Evolutionary conservation across 2,329 filamentous ascomycete species (phyloP).

Genomic region (Kalmusia sp.): DNA sequence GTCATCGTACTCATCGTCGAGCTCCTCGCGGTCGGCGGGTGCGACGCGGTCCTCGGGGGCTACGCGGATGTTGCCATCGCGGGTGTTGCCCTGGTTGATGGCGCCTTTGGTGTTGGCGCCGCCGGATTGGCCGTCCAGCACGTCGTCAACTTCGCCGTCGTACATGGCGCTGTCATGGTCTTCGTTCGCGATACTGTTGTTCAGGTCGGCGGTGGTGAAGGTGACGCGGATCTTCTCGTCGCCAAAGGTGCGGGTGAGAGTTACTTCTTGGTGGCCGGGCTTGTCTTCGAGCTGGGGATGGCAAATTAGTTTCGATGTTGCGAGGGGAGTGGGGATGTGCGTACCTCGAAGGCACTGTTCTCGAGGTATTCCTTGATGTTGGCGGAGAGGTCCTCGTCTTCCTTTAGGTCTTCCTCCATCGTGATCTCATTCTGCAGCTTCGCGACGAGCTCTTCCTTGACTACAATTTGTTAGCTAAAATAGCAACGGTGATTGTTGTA

Average conservation of each 20-base stretch:
- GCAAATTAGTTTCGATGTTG: slow-evolving; percentile 9
- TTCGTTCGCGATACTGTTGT: slow-evolving; percentile 51
- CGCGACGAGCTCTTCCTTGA: slow-evolving; percentile 78
- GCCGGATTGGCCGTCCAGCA: slow-evolving; percentile 58
- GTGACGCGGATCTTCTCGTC: slow-evolving; percentile 89
- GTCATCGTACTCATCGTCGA: slow-evolving; percentile 63
- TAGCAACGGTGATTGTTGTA: background rate
- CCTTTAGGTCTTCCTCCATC: slow-evolving; percentile 81
- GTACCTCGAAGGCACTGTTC: slow-evolving; percentile 81
- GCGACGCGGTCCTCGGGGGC: slow-evolving; percentile 64
- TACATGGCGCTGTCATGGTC: slow-evolving; percentile 63
- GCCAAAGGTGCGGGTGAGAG: slow-evolving; percentile 80
- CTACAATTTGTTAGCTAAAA: slow-evolving; percentile 26
- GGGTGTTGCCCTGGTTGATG: slow-evolving; percentile 61
- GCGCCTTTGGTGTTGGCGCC: slow-evolving; percentile 64
- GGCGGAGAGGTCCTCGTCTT: slow-evolving; percentile 73
- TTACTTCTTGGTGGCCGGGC: slow-evolving; percentile 85
- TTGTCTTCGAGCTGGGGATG: slow-evolving; percentile 69
- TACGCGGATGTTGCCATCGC: slow-evolving; percentile 60
- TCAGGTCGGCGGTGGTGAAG: slow-evolving; percentile 85
- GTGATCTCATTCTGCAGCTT: slow-evolving; percentile 71
- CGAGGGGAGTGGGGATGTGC: background rate
- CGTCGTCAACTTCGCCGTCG: slow-evolving; percentile 53
- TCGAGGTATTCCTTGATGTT: slow-evolving; percentile 88
- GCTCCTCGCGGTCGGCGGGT: slow-evolving; percentile 64